Conservation (phyloP, 306 rosid species). For the Sechiopsis laciniata region DNA sequence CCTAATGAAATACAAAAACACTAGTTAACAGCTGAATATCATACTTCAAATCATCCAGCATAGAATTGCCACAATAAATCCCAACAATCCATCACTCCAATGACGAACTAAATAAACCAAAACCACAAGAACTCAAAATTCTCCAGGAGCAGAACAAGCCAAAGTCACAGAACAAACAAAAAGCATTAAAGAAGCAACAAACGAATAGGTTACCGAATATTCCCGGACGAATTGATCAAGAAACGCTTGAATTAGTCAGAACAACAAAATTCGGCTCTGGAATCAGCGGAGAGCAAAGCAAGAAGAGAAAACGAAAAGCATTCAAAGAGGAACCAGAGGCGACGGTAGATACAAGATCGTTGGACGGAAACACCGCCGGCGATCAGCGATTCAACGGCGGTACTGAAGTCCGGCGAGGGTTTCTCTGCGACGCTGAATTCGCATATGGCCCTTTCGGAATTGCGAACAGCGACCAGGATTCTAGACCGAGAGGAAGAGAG, state of each 20-base stretch:
- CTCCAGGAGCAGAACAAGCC: not conserved
- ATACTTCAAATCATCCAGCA: slow-evolving; percentile 7
- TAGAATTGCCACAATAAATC: not conserved
- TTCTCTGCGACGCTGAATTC: slow-evolving; percentile 17
- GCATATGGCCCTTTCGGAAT: slow-evolving; percentile 12
- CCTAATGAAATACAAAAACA: not conserved
- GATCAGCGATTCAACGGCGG: slow-evolving; percentile 4
- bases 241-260: slow-evolving; percentile 24
- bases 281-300: slow-evolving; percentile 16
- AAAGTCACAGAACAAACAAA: not conserved
- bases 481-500: slow-evolving; percentile 16
- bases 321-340: slow-evolving; percentile 14
- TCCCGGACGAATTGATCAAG: slow-evolving; percentile 22
- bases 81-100: slow-evolving; percentile 2
- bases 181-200: not conserved
- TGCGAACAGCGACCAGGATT: slow-evolving; percentile 18
- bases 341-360: slow-evolving; percentile 33
- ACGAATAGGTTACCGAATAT: slow-evolving; percentile 22
- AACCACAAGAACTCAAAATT: not conserved
- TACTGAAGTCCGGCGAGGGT: slow-evolving; percentile 14
- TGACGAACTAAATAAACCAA: slow-evolving; percentile 50
- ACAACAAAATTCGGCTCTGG: slow-evolving; percentile 15
- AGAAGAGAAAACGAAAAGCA: slow-evolving; percentile 21
- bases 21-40: slow-evolving; percentile 22
- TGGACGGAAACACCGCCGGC: not conserved